phyloP scores from a whole-genome alignment of 495 filamentous ascomycete genomes.

The Talaromyces wortmannii region DNA sequence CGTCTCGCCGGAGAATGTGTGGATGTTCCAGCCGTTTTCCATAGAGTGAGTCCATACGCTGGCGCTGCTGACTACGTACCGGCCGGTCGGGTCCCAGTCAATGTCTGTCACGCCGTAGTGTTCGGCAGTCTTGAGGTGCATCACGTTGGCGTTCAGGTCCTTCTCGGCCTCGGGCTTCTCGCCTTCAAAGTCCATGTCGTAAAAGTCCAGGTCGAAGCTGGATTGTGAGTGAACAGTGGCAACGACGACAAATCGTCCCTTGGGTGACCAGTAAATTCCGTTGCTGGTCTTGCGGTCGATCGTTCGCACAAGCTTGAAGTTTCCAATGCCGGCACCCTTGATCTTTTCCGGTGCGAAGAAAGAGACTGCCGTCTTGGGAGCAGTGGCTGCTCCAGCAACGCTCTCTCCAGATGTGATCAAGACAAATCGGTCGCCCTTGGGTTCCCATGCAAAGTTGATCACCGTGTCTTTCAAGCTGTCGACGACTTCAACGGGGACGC shows the following conservation, averaged over 20 bases:
- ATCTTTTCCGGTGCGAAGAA: conserved; percentile 95
- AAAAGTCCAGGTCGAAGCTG: conserved; percentile 94
- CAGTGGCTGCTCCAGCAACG: conserved; percentile 65
- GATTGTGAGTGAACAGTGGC: conserved; percentile 88
- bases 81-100: conserved; percentile 94
- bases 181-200: conserved; percentile 94
- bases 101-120: conserved; percentile 97
- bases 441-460: conserved; percentile 99
- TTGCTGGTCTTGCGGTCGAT: conserved; percentile 99
- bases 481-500: conserved; percentile 95
- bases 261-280: conserved; percentile 98
- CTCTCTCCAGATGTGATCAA: conserved; percentile 92
- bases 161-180: conserved; percentile 90
- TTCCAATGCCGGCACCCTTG: conserved; percentile 70
- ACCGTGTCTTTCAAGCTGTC: conserved; percentile 96
- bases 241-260: conserved; percentile 88
- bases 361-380: conserved; percentile 89
- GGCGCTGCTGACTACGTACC: conserved; percentile 87
- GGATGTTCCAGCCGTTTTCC: conserved; percentile 98
- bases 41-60: conserved; percentile 93
- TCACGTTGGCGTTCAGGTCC: conserved; percentile 88
- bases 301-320: conserved; percentile 91
- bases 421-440: conserved; percentile 93
- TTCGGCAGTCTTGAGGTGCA: conserved; percentile 85
- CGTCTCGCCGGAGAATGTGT: conserved; percentile 87